Evolutionary conservation across 202 grass and related monocot species (phyloP).

Genomic region (Setaria viridis): DNA sequence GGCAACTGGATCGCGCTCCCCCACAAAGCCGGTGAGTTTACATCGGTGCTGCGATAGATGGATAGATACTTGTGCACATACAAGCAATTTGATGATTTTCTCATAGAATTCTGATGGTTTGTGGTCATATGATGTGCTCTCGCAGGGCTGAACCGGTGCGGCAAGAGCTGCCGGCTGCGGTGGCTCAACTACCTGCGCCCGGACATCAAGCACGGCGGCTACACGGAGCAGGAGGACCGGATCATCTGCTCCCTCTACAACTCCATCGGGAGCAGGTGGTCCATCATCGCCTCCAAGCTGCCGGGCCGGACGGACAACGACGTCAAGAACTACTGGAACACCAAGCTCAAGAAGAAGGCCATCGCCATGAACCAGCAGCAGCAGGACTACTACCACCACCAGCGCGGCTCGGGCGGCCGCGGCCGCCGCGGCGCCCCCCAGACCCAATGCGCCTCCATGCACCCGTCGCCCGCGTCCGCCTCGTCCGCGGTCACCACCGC

Average conservation of each 20-base stretch:
- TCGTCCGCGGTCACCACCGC: conserved; percentile 50
- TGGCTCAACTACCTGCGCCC: conserved; percentile 98
- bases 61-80: neutral
- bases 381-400: neutral
- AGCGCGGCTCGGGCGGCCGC: neutral
- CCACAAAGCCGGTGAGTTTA: conserved; percentile 80
- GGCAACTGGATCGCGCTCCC: conserved; percentile 96
- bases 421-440: neutral
- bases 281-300: conserved; percentile 72
- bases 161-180: conserved; percentile 92
- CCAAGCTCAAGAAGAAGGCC: conserved; percentile 72
- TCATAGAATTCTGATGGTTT: neutral
- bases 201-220: conserved; percentile 89
- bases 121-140: neutral
- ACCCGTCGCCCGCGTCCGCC: conserved; percentile 54
- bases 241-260: conserved; percentile 71
- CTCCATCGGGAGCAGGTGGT: conserved; percentile 83
- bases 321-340: conserved; percentile 97
- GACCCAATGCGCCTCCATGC: conserved; percentile 49
- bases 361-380: conserved; percentile 43
- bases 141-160: conserved; percentile 83
- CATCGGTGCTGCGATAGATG: neutral
- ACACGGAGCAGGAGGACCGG: conserved; percentile 80
- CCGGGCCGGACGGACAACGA: conserved; percentile 90
- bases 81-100: neutral